A percentile compares a stretch with the other conserved stretches of the same genome.
These are phyloP conservation scores for Discostella stelligeroides DNA, from an alignment of 108 stramenopile species.

Conservation along the genomic window DNA sequence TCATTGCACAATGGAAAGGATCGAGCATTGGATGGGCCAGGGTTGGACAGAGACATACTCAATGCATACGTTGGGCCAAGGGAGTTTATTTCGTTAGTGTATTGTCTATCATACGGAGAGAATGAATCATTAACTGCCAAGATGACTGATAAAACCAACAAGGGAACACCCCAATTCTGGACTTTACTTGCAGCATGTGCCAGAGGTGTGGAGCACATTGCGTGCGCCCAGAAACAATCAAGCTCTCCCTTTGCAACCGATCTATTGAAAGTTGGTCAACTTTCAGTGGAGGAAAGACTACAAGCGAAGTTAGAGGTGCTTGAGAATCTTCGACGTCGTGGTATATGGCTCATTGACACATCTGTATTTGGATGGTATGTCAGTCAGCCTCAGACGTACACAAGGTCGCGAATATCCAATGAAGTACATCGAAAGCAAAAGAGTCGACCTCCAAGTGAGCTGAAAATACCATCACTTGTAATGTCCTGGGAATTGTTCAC, in stretches of 20 bases:
- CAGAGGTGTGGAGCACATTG: slow-evolving; percentile 41
- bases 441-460: slow-evolving; percentile 39
- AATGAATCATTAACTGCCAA: slow-evolving; percentile 21
- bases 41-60: slow-evolving; percentile 17
- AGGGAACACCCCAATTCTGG: slow-evolving; percentile 57
- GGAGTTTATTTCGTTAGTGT: slow-evolving; percentile 40
- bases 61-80: slow-evolving; percentile 34
- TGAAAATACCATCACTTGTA: slow-evolving; percentile 32
- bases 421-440: slow-evolving; percentile 41
- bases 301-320: slow-evolving; percentile 44
- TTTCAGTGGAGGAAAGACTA: slow-evolving; percentile 35
- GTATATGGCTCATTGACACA: slow-evolving; percentile 51
- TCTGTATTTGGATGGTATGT: slow-evolving; percentile 57
- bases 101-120: slow-evolving; percentile 52
- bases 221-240: slow-evolving; percentile 3
- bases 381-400: slow-evolving; percentile 27
- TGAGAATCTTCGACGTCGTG: slow-evolving; percentile 32
- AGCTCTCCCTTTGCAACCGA: slow-evolving; percentile 39
- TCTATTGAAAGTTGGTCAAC: slow-evolving; percentile 34
- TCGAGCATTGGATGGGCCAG: slow-evolving; percentile 22
- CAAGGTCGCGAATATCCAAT: slow-evolving; percentile 25
- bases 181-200: slow-evolving; percentile 47
- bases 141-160: slow-evolving; percentile 30
- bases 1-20: slow-evolving; percentile 7
- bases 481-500: slow-evolving; percentile 50